Evolutionary conservation across 345 rosid genomes (phyloP).

Genomic region (Cardamine occulta): DNA sequence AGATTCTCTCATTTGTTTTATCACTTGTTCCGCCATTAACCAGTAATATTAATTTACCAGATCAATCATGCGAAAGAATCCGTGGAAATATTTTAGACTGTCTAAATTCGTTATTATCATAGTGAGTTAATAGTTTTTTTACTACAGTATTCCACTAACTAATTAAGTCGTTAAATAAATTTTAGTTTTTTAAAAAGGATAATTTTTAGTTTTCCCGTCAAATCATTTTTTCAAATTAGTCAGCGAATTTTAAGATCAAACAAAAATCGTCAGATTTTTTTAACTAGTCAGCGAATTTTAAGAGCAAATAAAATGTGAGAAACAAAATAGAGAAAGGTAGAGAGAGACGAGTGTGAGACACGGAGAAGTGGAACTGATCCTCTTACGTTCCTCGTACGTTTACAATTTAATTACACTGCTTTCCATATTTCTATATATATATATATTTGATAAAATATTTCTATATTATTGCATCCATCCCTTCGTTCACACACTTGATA

Average conservation of each 20-base stretch:
- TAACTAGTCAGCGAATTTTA: no score
- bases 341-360: constrained; percentile 21
- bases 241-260: background rate
- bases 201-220: no score
- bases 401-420: constrained; percentile 27
- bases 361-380: constrained; percentile 39
- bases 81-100: background rate
- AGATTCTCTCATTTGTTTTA: background rate
- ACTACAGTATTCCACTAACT: no score
- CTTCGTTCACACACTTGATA: constrained; percentile 8
- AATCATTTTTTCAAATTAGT: background rate
- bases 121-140: background rate
- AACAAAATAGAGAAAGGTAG: background rate
- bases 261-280: background rate
- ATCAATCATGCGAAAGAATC: background rate
- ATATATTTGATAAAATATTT: no score
- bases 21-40: background rate
- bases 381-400: constrained; percentile 40
- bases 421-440: constrained; percentile 2
- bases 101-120: background rate
- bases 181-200: no score
- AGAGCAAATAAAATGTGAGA: background rate
- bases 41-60: background rate
- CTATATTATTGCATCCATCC: constrained; percentile 32
- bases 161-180: no score